These are phyloP conservation scores for Chenopodium suecicum DNA, from an alignment of 148 eudicot genomes.

Conservation along the genomic window DNA sequence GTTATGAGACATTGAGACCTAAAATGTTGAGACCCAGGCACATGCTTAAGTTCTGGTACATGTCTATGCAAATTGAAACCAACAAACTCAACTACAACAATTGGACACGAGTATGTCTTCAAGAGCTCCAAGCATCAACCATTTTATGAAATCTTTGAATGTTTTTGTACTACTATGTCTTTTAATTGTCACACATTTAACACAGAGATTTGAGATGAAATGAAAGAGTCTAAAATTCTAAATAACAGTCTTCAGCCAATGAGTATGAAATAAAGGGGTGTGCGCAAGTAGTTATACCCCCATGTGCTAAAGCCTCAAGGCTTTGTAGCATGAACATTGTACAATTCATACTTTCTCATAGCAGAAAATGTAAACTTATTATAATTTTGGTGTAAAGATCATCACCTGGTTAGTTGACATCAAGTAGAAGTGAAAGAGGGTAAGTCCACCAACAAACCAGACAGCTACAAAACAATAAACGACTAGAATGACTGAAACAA, in stretches of 20 bases:
- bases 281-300: not conserved
- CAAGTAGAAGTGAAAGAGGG: conserved; percentile 70
- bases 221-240: not conserved
- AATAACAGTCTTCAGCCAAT: not conserved
- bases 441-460: conserved; percentile 88
- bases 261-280: not conserved
- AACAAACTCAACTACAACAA: not conserved
- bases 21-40: not conserved
- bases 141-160: too few relatives aligned
- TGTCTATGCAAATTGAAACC: not conserved
- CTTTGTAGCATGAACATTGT: not conserved
- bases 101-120: not conserved
- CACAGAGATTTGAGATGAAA: not conserved
- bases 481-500: conserved; percentile 61
- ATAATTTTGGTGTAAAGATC: conserved; percentile 12
- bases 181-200: not conserved
- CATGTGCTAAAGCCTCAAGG: not conserved
- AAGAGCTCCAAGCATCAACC: too few relatives aligned
- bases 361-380: not conserved
- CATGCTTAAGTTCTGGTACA: not conserved
- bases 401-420: conserved; percentile 80
- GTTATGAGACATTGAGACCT: not conserved
- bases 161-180: too few relatives aligned
- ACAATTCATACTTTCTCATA: not conserved
- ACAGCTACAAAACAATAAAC: conserved; percentile 65